Evolutionary conservation across 805 yeast species (phyloP), one percentile per base, ranked within the genome.

Genomic region (Myxozyma neglecta): DNA sequence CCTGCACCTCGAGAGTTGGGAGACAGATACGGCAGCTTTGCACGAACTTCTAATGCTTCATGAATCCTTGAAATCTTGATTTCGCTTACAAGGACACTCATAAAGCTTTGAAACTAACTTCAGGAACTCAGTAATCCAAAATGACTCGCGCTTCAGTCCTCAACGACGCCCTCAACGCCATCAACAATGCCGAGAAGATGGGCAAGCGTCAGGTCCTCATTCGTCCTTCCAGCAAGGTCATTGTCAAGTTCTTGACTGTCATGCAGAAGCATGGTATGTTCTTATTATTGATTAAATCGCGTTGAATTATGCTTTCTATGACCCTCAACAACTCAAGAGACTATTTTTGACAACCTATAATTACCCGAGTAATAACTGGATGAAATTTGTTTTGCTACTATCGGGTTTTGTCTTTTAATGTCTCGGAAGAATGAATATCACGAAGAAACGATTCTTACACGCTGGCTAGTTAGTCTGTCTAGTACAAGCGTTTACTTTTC

Each of bases 121-220:
- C 24, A 16, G 32, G n/a, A 32, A 42, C 32, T 50, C 57, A 60
- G 55, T 46, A 49, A 50, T 56, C 51, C 60, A 84, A 77, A 78
- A 91, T 92, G 97, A 90, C 97, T 80, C 92, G 97, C 85, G 85
- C 97, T 73, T 92, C 97, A 75, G 97, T 89, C 81, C 89, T 92
- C 81, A 97, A 97, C 79, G 97, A 92, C 84, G 97, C 97, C 79
- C 88, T 92, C 76, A 92, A 92, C 83, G 87, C 97, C 76, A 92
- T 92, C 83, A 90, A 91, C 94, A 92, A 92, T 82, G 97, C 97
- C 83, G 97, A 92, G 84, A 92, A 91, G 84, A 87, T 97, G 82
- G 97, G 97, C 82, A 92, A 92, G 86, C 89, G 97, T 84, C 97
- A 92, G 85, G 97, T 92, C 76, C 82, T 92, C 79, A 88, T 92